A percentile compares a stretch with the other conserved stretches of the same genome.
phyloP scores from a whole-genome alignment of 2,329 filamentous ascomycete species.

The Epichloe sp. region DNA sequence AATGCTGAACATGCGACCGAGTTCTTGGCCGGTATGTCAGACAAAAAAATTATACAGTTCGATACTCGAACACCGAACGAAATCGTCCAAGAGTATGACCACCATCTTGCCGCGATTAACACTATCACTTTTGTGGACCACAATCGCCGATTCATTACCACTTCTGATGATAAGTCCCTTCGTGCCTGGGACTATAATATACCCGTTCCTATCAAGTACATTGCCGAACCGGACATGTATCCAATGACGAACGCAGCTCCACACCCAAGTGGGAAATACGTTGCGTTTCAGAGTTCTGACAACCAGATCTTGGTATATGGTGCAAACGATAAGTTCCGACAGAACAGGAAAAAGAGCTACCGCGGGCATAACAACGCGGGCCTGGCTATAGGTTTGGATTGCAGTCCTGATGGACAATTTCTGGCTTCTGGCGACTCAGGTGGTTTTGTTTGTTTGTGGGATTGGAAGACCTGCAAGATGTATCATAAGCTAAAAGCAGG shows the following conservation, averaged over 20 bases:
- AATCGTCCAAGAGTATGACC: conserved; percentile 93
- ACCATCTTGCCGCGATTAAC: conserved; percentile 95
- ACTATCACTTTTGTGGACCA: conserved; percentile 95
- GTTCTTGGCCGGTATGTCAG: conserved; percentile 91
- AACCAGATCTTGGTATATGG: conserved; percentile 97
- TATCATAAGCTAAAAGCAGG: conserved; percentile 88
- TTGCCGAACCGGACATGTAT: conserved; percentile 96
- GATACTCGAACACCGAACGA: conserved; percentile 68
- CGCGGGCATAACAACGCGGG: conserved; percentile 92
- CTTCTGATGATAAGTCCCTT: conserved; percentile 90
- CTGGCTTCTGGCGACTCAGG: conserved; percentile 75
- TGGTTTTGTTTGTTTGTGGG: conserved; percentile 92
- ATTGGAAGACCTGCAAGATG: conserved; percentile 99
- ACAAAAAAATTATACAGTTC: conserved; percentile 98
- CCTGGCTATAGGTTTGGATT: conserved; percentile 78
- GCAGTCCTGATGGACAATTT: conserved; percentile 86
- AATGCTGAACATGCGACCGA: conserved; percentile 64
- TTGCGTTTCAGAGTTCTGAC: conserved; percentile 84
- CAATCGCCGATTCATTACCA: conserved; percentile 91
- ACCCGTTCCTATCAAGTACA: conserved; percentile 95
- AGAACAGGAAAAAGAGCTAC: conserved; percentile 95
- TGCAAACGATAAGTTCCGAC: conserved; percentile 86
- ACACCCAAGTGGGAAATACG: conserved; percentile 86
- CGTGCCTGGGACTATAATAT: conserved; percentile 98
- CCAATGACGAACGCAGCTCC: conserved; percentile 74